These are phyloP conservation scores for Fragaria iinumae DNA, from an alignment of 306 rosid genomes.

Conservation along the genomic window DNA sequence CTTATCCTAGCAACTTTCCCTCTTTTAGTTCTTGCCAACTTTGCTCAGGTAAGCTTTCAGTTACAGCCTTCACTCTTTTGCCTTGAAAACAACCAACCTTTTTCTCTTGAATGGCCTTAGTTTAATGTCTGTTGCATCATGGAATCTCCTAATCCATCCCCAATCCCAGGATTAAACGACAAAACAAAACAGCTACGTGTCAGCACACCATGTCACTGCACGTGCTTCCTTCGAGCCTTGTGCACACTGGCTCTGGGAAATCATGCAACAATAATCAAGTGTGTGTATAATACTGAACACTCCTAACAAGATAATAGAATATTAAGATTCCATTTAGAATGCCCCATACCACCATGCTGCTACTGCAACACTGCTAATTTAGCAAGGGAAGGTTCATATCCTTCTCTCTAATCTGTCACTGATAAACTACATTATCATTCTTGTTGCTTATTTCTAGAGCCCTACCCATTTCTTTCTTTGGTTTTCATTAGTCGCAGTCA, in stretches of 20 bases:
- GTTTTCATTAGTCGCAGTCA: constrained; percentile 17
- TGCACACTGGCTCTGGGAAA: constrained; percentile 33
- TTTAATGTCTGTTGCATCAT: constrained; percentile 29
- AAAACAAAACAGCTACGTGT: constrained; percentile 40
- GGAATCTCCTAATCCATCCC: constrained; percentile 51
- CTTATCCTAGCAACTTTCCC: constrained; percentile 90
- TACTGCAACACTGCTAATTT: neutral
- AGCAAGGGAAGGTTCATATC: neutral
- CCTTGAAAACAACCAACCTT: neutral
- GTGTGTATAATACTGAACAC: constrained; percentile 25
- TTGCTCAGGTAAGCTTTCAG: constrained; percentile 70
- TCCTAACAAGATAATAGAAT: constrained; percentile 21
- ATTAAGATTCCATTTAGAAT: constrained; percentile 37
- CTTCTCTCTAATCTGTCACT: neutral
- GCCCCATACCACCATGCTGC: constrained; percentile 25
- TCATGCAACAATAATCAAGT: constrained; percentile 2
- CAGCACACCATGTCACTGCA: constrained; percentile 44
- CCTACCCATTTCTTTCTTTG: constrained; percentile 22
- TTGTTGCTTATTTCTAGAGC: constrained; percentile 12
- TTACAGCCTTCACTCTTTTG: neutral
- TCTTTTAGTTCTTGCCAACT: constrained; percentile 90
- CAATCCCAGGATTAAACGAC: constrained; percentile 57
- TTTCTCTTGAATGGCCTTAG: constrained; percentile 5
- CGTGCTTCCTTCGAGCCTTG: constrained; percentile 54
- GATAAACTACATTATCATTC: constrained; percentile 4